Conservation (phyloP, 305 asterid genomes). For the Fraxinus xanthoxyloides region DNA sequence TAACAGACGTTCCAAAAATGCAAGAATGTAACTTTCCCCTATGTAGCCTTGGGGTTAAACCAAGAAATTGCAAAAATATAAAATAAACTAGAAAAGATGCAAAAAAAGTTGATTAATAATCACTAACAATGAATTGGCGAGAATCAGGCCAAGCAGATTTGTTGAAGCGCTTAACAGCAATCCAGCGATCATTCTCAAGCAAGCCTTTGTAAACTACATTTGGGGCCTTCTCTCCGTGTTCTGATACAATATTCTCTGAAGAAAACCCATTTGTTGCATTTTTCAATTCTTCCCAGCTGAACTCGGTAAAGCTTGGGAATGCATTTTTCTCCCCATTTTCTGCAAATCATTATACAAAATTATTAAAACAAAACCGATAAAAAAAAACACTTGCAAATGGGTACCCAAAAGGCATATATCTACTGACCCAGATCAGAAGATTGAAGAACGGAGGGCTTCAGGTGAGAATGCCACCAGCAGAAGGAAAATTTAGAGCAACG, state of each 20-base stretch:
- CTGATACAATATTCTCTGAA: constrained; percentile 76
- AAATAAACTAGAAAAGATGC: constrained; percentile 3
- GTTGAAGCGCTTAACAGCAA: constrained; percentile 86
- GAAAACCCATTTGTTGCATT: constrained; percentile 74
- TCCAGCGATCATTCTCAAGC: constrained; percentile 56
- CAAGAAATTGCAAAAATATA: not conserved
- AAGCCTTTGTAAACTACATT: constrained; percentile 84
- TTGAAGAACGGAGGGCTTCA: constrained; percentile 67
- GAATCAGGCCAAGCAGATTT: constrained; percentile 93
- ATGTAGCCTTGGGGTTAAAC: not conserved
- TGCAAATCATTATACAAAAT: constrained; percentile 25
- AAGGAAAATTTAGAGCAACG: constrained; percentile 72
- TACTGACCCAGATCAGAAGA: constrained; percentile 60
- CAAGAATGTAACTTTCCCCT: not conserved
- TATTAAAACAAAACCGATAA: constrained; percentile 10
- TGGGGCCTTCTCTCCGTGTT: constrained; percentile 94
- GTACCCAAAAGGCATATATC: not conserved
- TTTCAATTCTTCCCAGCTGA: constrained; percentile 68
- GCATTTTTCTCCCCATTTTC: constrained; percentile 65
- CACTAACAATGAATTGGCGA: constrained; percentile 69
- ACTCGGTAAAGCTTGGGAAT: constrained; percentile 59
- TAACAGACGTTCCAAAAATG: not conserved
- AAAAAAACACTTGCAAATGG: not conserved
- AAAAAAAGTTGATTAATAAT: not conserved
- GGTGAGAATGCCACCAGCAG: constrained; percentile 79